A percentile compares a stretch with the other conserved stretches of the same genome.
Evolutionary conservation across 805 yeast species (phyloP).

Genomic region (Ogataea glucozyma): DNA sequence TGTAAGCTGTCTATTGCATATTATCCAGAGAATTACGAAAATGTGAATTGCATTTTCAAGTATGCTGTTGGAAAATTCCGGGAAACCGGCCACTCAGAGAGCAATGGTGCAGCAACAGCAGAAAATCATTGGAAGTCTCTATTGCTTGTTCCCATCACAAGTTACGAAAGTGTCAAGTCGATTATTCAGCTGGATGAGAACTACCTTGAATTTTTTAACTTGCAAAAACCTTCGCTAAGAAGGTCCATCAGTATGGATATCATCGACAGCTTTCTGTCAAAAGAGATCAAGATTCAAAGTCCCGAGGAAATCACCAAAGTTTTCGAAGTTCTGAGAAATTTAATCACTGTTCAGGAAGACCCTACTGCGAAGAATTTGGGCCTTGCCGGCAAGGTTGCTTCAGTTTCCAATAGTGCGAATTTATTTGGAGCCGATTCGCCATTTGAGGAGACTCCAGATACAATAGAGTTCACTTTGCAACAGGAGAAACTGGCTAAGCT

Average conservation of each 20-base stretch:
- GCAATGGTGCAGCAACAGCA: constrained; percentile 19
- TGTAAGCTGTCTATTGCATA: constrained; percentile 63
- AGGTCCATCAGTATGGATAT: constrained; percentile 61
- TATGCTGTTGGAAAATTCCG: constrained; percentile 47
- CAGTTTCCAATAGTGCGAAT: constrained; percentile 15
- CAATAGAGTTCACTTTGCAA: constrained; percentile 41
- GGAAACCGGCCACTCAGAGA: constrained; percentile 21
- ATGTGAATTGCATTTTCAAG: constrained; percentile 61
- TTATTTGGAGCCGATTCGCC: constrained; percentile 31
- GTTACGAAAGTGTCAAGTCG: constrained; percentile 39
- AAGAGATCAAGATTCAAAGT: constrained; percentile 39
- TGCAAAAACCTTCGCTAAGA: constrained; percentile 54
- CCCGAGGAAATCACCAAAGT: constrained; percentile 57
- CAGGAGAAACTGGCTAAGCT: constrained; percentile 70
- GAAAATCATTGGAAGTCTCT: constrained; percentile 38
- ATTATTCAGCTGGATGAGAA: constrained; percentile 44
- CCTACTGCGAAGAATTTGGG: constrained; percentile 43
- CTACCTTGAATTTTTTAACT: constrained; percentile 54
- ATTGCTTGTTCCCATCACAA: constrained; percentile 49
- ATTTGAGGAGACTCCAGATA: constrained; percentile 29
- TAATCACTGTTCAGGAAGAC: constrained; percentile 41
- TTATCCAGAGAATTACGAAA: constrained; percentile 60
- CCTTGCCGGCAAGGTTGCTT: constrained; percentile 20
- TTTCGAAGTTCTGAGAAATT: constrained; percentile 55
- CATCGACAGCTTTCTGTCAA: constrained; percentile 52